Percentiles rank a stretch among this genome's conserved stretches.
Conservation (phyloP, 495 filamentous ascomycete species). For the Penicillium simplicissimum region DNA sequence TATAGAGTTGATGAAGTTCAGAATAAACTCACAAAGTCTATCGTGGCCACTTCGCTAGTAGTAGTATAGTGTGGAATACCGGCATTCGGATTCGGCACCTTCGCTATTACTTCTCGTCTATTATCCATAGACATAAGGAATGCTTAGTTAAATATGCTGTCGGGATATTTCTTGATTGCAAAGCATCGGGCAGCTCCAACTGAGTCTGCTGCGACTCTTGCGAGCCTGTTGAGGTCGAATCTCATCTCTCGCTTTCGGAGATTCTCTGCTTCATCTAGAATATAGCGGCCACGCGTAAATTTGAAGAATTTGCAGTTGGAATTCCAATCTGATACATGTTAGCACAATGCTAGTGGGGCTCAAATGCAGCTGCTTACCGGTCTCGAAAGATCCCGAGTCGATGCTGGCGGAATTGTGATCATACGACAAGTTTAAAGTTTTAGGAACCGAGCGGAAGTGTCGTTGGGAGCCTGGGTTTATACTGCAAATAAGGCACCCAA, state of each 20-base stretch:
- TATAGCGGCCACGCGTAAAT: constrained; percentile 39
- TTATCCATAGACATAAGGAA: constrained; percentile 44
- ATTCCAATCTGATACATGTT: constrained; percentile 33
- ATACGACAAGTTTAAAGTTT: too few relatives aligned
- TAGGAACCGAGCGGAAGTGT: too few relatives aligned
- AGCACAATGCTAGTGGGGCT: constrained; percentile 15
- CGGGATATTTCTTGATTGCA: constrained; percentile 32
- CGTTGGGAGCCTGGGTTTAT: too few relatives aligned
- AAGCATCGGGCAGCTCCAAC: constrained; percentile 36
- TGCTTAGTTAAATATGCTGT: constrained; percentile 44
- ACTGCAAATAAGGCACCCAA: too few relatives aligned
- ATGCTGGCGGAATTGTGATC: too few relatives aligned
- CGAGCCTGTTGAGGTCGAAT: constrained; percentile 39
- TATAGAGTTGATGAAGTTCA: constrained; percentile 6
- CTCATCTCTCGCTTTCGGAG: constrained; percentile 35
- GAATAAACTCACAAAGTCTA: constrained; percentile 40
- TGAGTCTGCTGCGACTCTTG: constrained; percentile 35
- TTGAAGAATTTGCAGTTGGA: constrained; percentile 36
- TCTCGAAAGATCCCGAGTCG: too few relatives aligned
- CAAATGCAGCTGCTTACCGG: neutral
- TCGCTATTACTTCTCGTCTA: constrained; percentile 38
- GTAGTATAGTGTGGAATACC: constrained; percentile 30
- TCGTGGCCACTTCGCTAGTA: constrained; percentile 44
- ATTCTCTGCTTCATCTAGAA: constrained; percentile 37
- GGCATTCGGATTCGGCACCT: constrained; percentile 39